Evolutionary conservation across 2,329 filamentous ascomycete species (phyloP), one percentile per base, ranked within the genome.

Genomic region (Aspergillus texensis): DNA sequence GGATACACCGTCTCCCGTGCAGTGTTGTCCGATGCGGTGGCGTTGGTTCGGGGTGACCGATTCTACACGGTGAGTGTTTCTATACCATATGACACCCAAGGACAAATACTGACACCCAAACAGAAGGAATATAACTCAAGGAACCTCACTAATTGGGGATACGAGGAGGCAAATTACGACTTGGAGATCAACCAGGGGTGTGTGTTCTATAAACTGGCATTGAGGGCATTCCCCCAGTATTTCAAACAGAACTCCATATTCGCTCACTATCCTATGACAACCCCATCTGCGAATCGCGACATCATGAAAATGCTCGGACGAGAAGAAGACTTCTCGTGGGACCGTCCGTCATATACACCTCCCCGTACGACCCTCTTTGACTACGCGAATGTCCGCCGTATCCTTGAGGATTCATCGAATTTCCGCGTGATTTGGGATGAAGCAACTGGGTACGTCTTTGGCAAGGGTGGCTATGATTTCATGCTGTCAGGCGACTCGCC

Each of bases 101-200:
- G 9, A n/a, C 36, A 16, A 21, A 21, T 10, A 14, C 8, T 12
- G 26, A 26, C 52, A 2, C 34, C 6, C 21, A 19, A 41, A 16
- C 28, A 74, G 73, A 67, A 84, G n/a, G 91, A 94, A 75, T 94
- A 91, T 75, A 87, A 89, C 68, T 86, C 92, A 0, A 85, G 87
- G 10, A 87, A 88, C 69, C 78, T 96, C 54, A 96, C 92, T 1
- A 93, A 92, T 77, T 96, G 92, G 92, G 92, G 92, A 24, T 94
- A 86, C 80, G 87, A 88, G 60, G 90, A 93, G 74, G 89, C 86
- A 3, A 84, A 91, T 21, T 92, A 89, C 61, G 91, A 96, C 69
- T 78, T 89, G 24, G 87, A 85, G 62, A 78, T 94, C 67, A 91
- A 95, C 77, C 89, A 95, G 73, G 92, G 93, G 52, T 93, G 90